phyloP scores from a whole-genome alignment of 2,329 filamentous ascomycete genomes.

The Fragosphaeria purpurea region DNA sequence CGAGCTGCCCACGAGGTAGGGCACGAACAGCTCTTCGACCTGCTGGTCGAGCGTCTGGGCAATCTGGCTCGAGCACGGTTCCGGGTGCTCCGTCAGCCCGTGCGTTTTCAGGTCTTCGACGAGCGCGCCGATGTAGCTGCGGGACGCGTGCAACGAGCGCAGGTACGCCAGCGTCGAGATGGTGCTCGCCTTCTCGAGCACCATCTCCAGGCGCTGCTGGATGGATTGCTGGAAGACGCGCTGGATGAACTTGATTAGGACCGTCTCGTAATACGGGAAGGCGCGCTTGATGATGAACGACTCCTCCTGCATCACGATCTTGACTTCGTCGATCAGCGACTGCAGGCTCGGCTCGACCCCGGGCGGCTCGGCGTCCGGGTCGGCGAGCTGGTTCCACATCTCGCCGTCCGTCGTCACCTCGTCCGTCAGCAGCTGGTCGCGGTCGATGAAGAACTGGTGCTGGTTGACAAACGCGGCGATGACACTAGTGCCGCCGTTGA shows the following conservation, averaged over 20 bases:
- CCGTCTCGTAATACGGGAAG: slow-evolving; percentile 93
- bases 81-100: slow-evolving; percentile 88
- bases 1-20: slow-evolving; percentile 57
- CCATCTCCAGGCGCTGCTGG: slow-evolving; percentile 90
- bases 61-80: slow-evolving; percentile 78
- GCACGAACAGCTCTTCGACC: slow-evolving; percentile 67
- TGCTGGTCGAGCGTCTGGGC: slow-evolving; percentile 64
- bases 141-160: slow-evolving; percentile 79
- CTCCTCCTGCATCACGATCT: slow-evolving; percentile 91
- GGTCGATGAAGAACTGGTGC: slow-evolving; percentile 97
- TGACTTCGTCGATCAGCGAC: slow-evolving; percentile 86
- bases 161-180: slow-evolving; percentile 89
- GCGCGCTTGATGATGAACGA: slow-evolving; percentile 93
- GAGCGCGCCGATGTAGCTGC: slow-evolving; percentile 75
- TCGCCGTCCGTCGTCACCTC: slow-evolving; percentile 67
- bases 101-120: slow-evolving; percentile 92
- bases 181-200: slow-evolving; percentile 85
- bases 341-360: slow-evolving; percentile 88
- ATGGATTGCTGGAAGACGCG: slow-evolving; percentile 96
- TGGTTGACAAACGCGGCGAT: slow-evolving; percentile 97
- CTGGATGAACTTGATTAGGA: slow-evolving; percentile 86
- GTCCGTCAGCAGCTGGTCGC: slow-evolving; percentile 82
- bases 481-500: slow-evolving; percentile 90
- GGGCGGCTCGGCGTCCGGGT: slow-evolving; percentile 85
- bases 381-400: slow-evolving; percentile 84